Conservation (phyloP, 192 early-diverging fungal species). For the Backusella sp. region DNA sequence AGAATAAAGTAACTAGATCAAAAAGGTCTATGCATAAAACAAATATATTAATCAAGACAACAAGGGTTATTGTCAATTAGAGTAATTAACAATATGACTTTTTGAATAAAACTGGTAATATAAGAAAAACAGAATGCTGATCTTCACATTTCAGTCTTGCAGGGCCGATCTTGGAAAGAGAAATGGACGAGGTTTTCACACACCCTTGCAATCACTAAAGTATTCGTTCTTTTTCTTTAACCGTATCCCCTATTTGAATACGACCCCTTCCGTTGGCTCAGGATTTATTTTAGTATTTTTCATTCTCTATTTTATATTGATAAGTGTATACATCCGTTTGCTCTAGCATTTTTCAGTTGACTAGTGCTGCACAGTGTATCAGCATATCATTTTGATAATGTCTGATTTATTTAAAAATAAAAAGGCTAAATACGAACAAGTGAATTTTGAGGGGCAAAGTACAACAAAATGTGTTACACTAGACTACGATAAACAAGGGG, state of each 20-base stretch:
- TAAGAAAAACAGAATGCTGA: slow-evolving; percentile 8
- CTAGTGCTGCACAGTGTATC: background rate
- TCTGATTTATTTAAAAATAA: background rate
- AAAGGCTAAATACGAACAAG: background rate
- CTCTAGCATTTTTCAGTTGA: background rate
- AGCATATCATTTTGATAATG: slow-evolving; percentile 4
- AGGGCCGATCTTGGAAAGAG: background rate
- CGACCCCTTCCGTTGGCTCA: background rate
- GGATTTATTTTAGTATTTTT: background rate
- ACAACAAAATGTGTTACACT: background rate
- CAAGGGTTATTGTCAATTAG: slow-evolving; percentile 16
- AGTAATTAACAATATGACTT: slow-evolving; percentile 18
- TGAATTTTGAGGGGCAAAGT: slow-evolving; percentile 1
- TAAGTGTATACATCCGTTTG: background rate
- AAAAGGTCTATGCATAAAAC: slow-evolving; percentile 1
- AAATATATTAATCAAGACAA: slow-evolving; percentile 10
- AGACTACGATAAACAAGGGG: background rate
- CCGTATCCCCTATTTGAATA: background rate
- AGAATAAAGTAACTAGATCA: slow-evolving; percentile 3
- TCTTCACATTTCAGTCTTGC: slow-evolving; percentile 4
- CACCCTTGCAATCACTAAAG: background rate
- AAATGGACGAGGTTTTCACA: background rate
- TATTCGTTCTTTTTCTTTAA: background rate
- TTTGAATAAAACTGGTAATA: slow-evolving; percentile 1
- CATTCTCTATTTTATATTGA: background rate